Base-by-base conservation (phyloP, 768 basidiomycete species). In the Lactarius hatsudake region DNA sequence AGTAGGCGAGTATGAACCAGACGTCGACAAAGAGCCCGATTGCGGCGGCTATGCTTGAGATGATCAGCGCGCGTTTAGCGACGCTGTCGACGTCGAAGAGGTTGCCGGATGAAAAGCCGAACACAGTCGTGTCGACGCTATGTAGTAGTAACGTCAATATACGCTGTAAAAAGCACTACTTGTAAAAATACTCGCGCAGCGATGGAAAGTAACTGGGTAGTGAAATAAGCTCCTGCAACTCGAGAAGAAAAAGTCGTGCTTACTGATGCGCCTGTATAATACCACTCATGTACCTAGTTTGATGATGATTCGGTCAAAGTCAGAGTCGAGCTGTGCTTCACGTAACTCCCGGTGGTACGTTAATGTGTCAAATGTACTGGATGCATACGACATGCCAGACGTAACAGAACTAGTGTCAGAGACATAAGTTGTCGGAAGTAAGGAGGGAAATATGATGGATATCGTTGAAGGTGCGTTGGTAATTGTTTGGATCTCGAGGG, bases 1-100 rank as follows among this genome's bases (percentile, higher is more conserved):
- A 81, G 73, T 91, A 92, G 2, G 79, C 78, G 5, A 91, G 75
- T 26, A 90, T 74, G 74, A 90, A 86, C 87, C 87, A 91, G 0
- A 84, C 82, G 59, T 85, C 84, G 62, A 82, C 81, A 7, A 83
- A 77, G 60, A 90, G 82, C 1, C 90, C 90, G 20, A 91, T 79
- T 0, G 86, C 89, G 0, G 88, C 86, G 7, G 85, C 78, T 18
- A 87, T 77, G 42, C 83, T 84, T 30, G 84, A 86, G 0, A 86
- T 76, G 0, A 86, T 85, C 28, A 91, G 82, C 0, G 86, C 82
- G 54, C 76, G 76, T 38, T 77, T 77, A 3, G 87, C 82, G 28
- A 84, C 74, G 0, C 76, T 70, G 54, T 81, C 77, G 38, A 91
- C 78, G 0, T 67, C 68, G 74, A 90, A 87, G 1, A 86, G 68